phyloP scores from a whole-genome alignment of 176 grass and related monocot species.

The Aegilops tauschii region DNA sequence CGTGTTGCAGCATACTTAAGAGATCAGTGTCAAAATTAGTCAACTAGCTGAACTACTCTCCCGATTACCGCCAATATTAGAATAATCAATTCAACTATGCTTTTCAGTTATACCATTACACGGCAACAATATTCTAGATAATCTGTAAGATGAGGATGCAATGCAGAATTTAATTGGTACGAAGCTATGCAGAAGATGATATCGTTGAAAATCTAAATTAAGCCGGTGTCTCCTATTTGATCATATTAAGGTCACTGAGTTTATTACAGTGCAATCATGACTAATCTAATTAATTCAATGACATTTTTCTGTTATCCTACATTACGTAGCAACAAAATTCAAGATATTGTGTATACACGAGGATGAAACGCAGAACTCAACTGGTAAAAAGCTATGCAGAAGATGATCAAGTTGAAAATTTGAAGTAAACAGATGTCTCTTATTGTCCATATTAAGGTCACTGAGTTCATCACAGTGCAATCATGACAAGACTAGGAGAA shows the following conservation, averaged over 20 bases:
- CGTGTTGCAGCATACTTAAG: slow-evolving; percentile 15
- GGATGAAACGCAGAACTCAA: slow-evolving; percentile 13
- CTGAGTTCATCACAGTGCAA: slow-evolving; percentile 8
- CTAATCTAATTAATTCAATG: background rate
- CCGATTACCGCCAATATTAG: background rate
- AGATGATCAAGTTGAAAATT: background rate
- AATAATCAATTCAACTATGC: background rate
- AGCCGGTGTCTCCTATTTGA: background rate
- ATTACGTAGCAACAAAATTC: background rate
- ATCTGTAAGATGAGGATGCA: background rate
- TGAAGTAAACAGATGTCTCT: background rate
- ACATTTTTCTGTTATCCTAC: background rate
- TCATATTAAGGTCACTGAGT: background rate
- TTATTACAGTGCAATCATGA: background rate
- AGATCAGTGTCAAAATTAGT: slow-evolving; percentile 29
- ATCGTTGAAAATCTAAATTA: background rate
- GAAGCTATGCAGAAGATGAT: slow-evolving; percentile 6
- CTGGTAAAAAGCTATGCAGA: slow-evolving; percentile 15
- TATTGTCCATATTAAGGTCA: background rate
- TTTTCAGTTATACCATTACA: slow-evolving; percentile 5
- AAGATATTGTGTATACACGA: background rate
- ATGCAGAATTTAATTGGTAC: slow-evolving; percentile 5
- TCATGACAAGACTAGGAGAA: slow-evolving; percentile 1
- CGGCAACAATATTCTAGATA: slow-evolving; percentile 5
- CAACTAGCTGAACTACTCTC: background rate